phyloP scores from a whole-genome alignment of 2,329 filamentous ascomycete species.

The Aspergillus tubingensis region DNA sequence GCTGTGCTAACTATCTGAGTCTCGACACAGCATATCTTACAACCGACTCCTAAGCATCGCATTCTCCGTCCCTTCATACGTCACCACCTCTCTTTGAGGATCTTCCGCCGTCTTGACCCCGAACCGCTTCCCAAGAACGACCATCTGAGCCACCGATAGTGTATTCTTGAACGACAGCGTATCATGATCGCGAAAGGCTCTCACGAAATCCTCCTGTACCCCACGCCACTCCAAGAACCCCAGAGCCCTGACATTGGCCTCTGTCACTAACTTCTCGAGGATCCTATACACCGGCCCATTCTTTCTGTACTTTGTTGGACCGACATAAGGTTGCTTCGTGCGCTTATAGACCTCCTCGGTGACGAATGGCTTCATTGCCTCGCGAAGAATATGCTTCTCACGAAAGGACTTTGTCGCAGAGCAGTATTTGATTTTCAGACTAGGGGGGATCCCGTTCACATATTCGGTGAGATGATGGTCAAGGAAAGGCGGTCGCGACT shows the following conservation, averaged over 20 bases:
- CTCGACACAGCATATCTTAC: not conserved
- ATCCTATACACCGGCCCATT: slow-evolving; percentile 47
- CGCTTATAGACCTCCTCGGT: slow-evolving; percentile 55
- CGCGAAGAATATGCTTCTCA: slow-evolving; percentile 56
- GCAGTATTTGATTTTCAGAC: slow-evolving; percentile 29
- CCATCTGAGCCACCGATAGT: slow-evolving; percentile 46
- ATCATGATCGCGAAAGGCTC: slow-evolving; percentile 44
- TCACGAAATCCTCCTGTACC: slow-evolving; percentile 37
- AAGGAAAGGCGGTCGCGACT: slow-evolving; percentile 34
- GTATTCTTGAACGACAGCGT: slow-evolving; percentile 39
- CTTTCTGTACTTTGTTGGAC: slow-evolving; percentile 45
- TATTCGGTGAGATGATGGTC: slow-evolving; percentile 37
- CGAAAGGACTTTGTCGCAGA: slow-evolving; percentile 27
- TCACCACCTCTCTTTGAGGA: not conserved
- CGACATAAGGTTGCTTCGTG: slow-evolving; percentile 55
- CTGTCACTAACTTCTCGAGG: slow-evolving; percentile 34
- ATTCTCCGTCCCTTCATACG: not conserved
- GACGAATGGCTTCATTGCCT: slow-evolving; percentile 54
- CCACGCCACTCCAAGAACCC: slow-evolving; percentile 46
- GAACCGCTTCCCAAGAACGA: slow-evolving; percentile 49
- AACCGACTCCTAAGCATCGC: not conserved
- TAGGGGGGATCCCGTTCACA: slow-evolving; percentile 31
- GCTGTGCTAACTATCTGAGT: too few species aligned
- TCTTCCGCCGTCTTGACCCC: slow-evolving; percentile 40
- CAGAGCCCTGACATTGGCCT: slow-evolving; percentile 40